Evolutionary conservation across 2,329 filamentous ascomycete species (phyloP).

Genomic region (Epichloe hybrida): DNA sequence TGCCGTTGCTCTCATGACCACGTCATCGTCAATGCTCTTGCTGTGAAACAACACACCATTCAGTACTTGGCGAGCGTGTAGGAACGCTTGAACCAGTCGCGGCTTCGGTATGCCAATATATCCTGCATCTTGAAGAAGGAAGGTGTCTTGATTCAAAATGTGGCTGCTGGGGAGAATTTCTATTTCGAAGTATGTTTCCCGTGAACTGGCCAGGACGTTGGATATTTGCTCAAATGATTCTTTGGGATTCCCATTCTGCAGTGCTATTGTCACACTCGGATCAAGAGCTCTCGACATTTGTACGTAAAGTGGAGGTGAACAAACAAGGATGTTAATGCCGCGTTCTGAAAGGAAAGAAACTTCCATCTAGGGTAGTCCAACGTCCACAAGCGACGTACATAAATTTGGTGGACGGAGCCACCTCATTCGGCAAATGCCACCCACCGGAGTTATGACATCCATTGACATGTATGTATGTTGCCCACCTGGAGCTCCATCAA

Average conservation of each 20-base stretch:
- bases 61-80: constrained; percentile 46
- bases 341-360: too few relatives aligned
- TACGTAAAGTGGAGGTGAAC: not conserved
- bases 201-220: constrained; percentile 20
- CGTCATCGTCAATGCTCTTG: constrained; percentile 6
- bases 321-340: not conserved
- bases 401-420: constrained; percentile 8
- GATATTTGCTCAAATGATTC: constrained; percentile 32
- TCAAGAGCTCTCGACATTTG: constrained; percentile 45
- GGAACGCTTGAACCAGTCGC: constrained; percentile 56
- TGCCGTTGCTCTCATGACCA: constrained; percentile 40
- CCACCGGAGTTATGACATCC: constrained; percentile 15
- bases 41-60: constrained; percentile 15
- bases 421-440: constrained; percentile 12
- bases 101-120: constrained; percentile 58
- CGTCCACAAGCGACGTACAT: too few relatives aligned
- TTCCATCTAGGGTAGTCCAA: not conserved
- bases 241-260: constrained; percentile 29
- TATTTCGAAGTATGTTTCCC: constrained; percentile 32
- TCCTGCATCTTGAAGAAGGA: constrained; percentile 42
- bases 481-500: not conserved
- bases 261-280: constrained; percentile 24
- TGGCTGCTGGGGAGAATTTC: constrained; percentile 37
- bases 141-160: constrained; percentile 20
- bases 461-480: too few relatives aligned